A percentile compares a stretch with the other conserved stretches of the same genome.
These are phyloP conservation scores for Fusarium sp. DNA, from an alignment of 2,329 filamentous ascomycete species.

Conservation along the genomic window DNA sequence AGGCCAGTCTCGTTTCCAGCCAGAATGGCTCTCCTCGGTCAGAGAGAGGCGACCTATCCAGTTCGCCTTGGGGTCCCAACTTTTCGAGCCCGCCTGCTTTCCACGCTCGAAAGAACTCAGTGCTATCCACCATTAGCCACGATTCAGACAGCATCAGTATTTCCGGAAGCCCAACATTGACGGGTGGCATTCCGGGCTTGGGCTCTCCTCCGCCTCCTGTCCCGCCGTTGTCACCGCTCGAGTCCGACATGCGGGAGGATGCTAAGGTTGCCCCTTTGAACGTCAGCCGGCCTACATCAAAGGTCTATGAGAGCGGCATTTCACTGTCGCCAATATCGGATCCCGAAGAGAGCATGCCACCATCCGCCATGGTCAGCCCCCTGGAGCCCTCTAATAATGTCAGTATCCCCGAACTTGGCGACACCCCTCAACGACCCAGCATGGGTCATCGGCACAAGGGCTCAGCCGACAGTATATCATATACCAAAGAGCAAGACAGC, in stretches of 20 bases:
- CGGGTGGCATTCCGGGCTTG: conserved; percentile 52
- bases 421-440: conserved; percentile 23
- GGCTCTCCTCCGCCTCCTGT: conserved; percentile 42
- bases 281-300: conserved; percentile 18
- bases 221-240: conserved; percentile 25
- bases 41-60: conserved; percentile 61
- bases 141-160: conserved; percentile 61
- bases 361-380: conserved; percentile 35
- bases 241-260: conserved; percentile 24
- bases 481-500: conserved; percentile 72
- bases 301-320: conserved; percentile 21
- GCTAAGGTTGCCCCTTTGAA: conserved; percentile 19
- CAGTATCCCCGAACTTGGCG: conserved; percentile 21
- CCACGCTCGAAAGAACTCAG: conserved; percentile 62
- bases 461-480: conserved; percentile 77
- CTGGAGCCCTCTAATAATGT: conserved; percentile 32
- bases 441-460: conserved; percentile 64
- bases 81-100: conserved; percentile 38
- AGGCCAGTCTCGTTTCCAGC: conserved; percentile 73
- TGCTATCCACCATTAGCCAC: conserved; percentile 61
- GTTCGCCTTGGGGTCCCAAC: conserved; percentile 54
- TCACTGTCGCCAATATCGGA: conserved; percentile 41
- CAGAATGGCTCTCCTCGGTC: conserved; percentile 64
- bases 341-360: conserved; percentile 28
- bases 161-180: conserved; percentile 64